Evolutionary conservation across 2,329 filamentous ascomycete genomes (phyloP).

Genomic region (Xylariomycetidae sp.): DNA sequence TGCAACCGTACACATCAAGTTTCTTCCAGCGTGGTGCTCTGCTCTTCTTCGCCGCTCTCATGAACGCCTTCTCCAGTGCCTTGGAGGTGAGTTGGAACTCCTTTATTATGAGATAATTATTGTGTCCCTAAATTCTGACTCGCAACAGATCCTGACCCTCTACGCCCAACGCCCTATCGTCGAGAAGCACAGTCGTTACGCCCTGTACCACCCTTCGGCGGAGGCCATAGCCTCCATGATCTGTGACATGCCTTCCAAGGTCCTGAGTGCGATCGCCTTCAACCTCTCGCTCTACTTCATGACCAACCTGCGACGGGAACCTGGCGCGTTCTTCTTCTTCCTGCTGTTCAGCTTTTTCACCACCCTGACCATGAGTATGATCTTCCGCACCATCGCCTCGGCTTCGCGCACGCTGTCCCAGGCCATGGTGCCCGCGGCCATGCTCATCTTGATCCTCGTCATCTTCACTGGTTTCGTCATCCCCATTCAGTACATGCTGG

Average conservation of each 20-base stretch:
- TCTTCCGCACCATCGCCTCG: constrained; percentile 79
- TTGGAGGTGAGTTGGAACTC: constrained; percentile 55
- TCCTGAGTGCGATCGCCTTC: constrained; percentile 69
- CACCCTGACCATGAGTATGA: constrained; percentile 77
- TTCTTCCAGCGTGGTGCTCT: constrained; percentile 78
- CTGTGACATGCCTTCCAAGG: constrained; percentile 78
- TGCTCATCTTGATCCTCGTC: constrained; percentile 62
- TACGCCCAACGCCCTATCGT: constrained; percentile 89
- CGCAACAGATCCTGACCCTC: constrained; percentile 65
- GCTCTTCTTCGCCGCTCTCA: constrained; percentile 81
- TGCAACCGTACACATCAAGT: constrained; percentile 58
- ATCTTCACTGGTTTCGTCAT: constrained; percentile 69
- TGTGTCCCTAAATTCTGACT: constrained; percentile 11
- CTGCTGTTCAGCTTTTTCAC: constrained; percentile 69
- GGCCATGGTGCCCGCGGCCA: constrained; percentile 55
- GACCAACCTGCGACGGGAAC: constrained; percentile 70
- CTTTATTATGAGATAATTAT: not conserved
- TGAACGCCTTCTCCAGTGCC: constrained; percentile 79
- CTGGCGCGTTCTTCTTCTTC: constrained; percentile 82
- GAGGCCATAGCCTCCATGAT: constrained; percentile 88
- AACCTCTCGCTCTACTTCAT: constrained; percentile 84
- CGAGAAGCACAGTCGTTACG: constrained; percentile 83
- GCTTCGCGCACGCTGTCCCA: constrained; percentile 66
- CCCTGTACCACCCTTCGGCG: constrained; percentile 82
- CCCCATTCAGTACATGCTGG: constrained; percentile 64